Evolutionary conservation across 208 protist genomes (phyloP), one percentile per base, ranked within the genome.

Genomic region (Acanthamoeba royreba): DNA sequence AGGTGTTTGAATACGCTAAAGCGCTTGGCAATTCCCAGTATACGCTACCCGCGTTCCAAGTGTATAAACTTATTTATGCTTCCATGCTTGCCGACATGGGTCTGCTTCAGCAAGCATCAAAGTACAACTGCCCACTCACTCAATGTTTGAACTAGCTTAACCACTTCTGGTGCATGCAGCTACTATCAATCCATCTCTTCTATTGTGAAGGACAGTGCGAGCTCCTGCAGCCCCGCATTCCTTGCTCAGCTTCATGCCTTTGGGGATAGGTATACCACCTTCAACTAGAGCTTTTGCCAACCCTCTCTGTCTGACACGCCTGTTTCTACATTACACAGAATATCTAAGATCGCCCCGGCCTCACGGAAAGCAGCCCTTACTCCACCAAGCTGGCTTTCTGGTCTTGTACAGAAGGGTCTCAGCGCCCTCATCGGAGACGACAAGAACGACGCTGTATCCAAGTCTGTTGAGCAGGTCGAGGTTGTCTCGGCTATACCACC

Each of bases 51-150:
- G 1, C 90, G 2, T 86, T 93, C 38, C 90, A 93, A 83, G 90
- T 93, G 49, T 93, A 79, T 35, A 93, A 93, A 58, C 90, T 93
- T 86, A 86, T 93, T 47, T 93, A 93, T 58, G 90, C 90, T 46
- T 25, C 33, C 49, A 45, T 28, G 66, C 66, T 93, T 22, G 90
- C 90, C 53, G 90, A 93, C 43, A 5, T 52, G n/a, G 90, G 90
- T 31, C 28, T 93, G 38, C 45, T 93, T 8, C 43, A 93, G 49
- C 42, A 72, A 35, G 90, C 90, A 4, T 85, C 43, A 22, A 85
- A 45, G 74, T 85, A 85, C 74, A 8, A 0, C 0, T 22, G 5
- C 69, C 11, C 69, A 5, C 19, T 4, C 19, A 5, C 9, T 28
- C 55, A 66, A 8, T 8, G 9, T 25, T 66, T 4, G 55, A 4